Evolutionary conservation across 2,329 filamentous ascomycete genomes (phyloP).

Genomic region (Bipolaris zeicola): DNA sequence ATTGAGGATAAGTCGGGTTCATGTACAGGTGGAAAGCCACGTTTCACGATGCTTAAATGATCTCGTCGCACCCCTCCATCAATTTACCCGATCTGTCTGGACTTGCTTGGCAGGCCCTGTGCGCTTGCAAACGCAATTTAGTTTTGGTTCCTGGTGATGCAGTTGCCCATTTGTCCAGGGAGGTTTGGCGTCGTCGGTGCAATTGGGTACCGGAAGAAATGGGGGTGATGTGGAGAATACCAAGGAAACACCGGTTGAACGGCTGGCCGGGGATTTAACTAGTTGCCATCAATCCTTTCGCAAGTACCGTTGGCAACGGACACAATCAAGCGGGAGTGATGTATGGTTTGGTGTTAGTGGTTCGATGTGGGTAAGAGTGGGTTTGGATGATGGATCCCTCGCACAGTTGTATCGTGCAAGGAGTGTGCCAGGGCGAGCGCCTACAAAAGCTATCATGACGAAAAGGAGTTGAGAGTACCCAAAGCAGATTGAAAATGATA

Average conservation of each 20-base stretch:
- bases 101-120: slow-evolving; percentile 12
- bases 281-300: neutral
- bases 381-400: neutral
- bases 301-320: neutral
- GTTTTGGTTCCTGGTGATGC: slow-evolving; percentile 1
- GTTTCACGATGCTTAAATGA: slow-evolving; percentile 22
- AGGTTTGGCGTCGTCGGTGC: neutral
- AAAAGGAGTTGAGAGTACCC: too few species aligned
- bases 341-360: neutral
- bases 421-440: too few species aligned
- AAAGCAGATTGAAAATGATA: too few species aligned
- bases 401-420: neutral
- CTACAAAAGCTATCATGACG: too few species aligned
- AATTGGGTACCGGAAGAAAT: neutral
- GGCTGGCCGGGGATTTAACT: neutral
- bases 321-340: neutral
- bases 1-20: neutral
- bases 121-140: slow-evolving; percentile 3
- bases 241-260: neutral
- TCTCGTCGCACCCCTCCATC: slow-evolving; percentile 14
- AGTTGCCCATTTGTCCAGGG: neutral
- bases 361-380: neutral
- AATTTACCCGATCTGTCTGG: slow-evolving; percentile 17
- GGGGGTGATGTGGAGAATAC: neutral
- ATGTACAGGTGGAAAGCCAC: slow-evolving; percentile 19